Conservation (phyloP, 805 yeast genomes). For the Torulaspora gathmanii region DNA sequence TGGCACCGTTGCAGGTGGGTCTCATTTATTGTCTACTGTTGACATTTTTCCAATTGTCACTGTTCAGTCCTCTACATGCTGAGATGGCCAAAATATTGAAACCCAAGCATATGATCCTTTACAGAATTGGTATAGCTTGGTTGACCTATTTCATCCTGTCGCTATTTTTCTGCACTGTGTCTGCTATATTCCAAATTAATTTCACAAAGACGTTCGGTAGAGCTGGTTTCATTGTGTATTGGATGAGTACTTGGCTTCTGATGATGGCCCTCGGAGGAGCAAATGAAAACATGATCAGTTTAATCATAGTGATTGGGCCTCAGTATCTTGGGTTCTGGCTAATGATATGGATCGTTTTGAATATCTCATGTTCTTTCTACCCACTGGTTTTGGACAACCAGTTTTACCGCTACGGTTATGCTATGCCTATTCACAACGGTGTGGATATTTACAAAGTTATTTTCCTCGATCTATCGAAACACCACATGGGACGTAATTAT, state of each 20-base stretch:
- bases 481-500: slow-evolving; percentile 53
- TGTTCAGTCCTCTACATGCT: slow-evolving; percentile 53
- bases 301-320: slow-evolving; percentile 51
- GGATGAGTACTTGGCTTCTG: slow-evolving; percentile 64
- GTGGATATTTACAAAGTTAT: slow-evolving; percentile 57
- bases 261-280: slow-evolving; percentile 76
- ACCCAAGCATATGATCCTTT: slow-evolving; percentile 44
- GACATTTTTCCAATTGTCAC: slow-evolving; percentile 64
- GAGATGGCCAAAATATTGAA: slow-evolving; percentile 45
- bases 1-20: slow-evolving; percentile 73
- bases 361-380: slow-evolving; percentile 64
- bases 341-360: slow-evolving; percentile 61
- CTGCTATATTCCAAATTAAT: slow-evolving; percentile 64
- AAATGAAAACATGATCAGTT: slow-evolving; percentile 57
- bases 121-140: slow-evolving; percentile 48
- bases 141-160: slow-evolving; percentile 54
- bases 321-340: slow-evolving; percentile 70
- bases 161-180: slow-evolving; percentile 52
- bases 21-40: slow-evolving; percentile 65
- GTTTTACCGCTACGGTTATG: slow-evolving; percentile 63
- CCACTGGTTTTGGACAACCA: slow-evolving; percentile 55
- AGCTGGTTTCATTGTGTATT: slow-evolving; percentile 67
- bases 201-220: slow-evolving; percentile 55
- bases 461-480: slow-evolving; percentile 52
- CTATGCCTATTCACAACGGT: slow-evolving; percentile 64